Evolutionary conservation across 805 yeast genomes (phyloP).

Genomic region (Candida vartiovaarae): DNA sequence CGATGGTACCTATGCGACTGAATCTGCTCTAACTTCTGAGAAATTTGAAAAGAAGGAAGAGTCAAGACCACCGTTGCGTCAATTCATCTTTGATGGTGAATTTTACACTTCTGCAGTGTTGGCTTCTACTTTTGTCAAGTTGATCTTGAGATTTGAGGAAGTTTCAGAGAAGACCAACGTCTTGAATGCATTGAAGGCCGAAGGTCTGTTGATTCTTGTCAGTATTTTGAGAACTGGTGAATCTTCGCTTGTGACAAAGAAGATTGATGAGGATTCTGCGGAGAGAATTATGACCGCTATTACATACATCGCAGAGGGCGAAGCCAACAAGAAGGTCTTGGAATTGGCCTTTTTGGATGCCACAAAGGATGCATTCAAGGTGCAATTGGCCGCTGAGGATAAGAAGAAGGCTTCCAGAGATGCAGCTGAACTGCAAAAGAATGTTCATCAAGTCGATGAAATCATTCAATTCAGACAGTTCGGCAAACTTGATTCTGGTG

Average conservation of each 20-base stretch:
- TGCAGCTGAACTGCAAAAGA: constrained; percentile 50
- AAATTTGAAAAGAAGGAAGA: constrained; percentile 29
- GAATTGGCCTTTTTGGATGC: constrained; percentile 78
- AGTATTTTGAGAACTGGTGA: constrained; percentile 87
- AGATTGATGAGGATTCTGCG: constrained; percentile 93
- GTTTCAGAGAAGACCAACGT: constrained; percentile 46
- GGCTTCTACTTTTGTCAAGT: constrained; percentile 81
- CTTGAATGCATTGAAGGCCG: constrained; percentile 84
- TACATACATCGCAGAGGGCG: constrained; percentile 65
- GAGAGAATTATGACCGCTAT: constrained; percentile 90
- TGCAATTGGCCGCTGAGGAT: constrained; percentile 57
- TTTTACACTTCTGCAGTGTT: constrained; percentile 86
- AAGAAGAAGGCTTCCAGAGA: constrained; percentile 47
- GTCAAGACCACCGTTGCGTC: constrained; percentile 69
- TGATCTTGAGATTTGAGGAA: constrained; percentile 68
- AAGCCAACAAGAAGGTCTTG: constrained; percentile 34
- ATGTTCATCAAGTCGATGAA: constrained; percentile 74
- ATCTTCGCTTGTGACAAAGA: constrained; percentile 56
- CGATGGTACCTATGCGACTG: constrained; percentile 99
- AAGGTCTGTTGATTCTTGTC: constrained; percentile 88
- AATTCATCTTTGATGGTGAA: constrained; percentile 78
- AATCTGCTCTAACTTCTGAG: constrained; percentile 62
- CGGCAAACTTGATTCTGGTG: constrained; percentile 37
- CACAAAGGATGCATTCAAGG: constrained; percentile 76
- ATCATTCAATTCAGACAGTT: constrained; percentile 76